A percentile compares a stretch with the other conserved stretches of the same genome.
Conservation (phyloP, 148 eudicot species). For the Amaranthus hypochondriacus region DNA sequence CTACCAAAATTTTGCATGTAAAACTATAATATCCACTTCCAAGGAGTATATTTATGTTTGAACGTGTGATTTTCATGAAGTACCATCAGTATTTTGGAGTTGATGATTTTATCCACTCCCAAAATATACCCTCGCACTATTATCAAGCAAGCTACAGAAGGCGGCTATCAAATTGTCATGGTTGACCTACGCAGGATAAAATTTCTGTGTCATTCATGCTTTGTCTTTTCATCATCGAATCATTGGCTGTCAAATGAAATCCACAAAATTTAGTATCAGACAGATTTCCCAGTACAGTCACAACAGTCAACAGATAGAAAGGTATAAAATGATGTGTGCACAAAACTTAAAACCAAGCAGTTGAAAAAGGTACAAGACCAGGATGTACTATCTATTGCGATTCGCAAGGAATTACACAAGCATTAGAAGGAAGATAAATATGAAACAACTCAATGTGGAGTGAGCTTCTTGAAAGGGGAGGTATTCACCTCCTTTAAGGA, state of each 20-base stretch:
- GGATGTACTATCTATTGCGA: too few relatives aligned
- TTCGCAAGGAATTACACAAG: not conserved
- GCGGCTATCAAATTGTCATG: not conserved
- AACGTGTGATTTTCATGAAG: too few relatives aligned
- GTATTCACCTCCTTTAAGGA: too few relatives aligned
- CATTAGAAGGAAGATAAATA: not conserved
- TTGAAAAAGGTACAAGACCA: not conserved
- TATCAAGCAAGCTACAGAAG: conserved; percentile 2
- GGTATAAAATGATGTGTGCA: too few relatives aligned
- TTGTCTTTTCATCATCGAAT: conserved; percentile 18
- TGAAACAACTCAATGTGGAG: too few relatives aligned
- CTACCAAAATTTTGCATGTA: too few relatives aligned
- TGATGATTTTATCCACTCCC: not conserved
- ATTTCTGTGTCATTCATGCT: not conserved
- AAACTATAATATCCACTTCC: too few relatives aligned
- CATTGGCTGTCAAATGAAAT: conserved; percentile 25
- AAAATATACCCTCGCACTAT: too few relatives aligned
- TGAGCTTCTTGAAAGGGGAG: too few relatives aligned
- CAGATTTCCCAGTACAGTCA: too few relatives aligned
- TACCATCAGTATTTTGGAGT: not conserved
- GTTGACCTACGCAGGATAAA: not conserved
- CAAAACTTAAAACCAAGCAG: not conserved
- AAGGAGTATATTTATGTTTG: too few relatives aligned
- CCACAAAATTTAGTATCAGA: not conserved
- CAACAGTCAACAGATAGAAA: too few relatives aligned